phyloP scores from a whole-genome alignment of 163 green algal genomes.

The Smithsoniella earleae region DNA sequence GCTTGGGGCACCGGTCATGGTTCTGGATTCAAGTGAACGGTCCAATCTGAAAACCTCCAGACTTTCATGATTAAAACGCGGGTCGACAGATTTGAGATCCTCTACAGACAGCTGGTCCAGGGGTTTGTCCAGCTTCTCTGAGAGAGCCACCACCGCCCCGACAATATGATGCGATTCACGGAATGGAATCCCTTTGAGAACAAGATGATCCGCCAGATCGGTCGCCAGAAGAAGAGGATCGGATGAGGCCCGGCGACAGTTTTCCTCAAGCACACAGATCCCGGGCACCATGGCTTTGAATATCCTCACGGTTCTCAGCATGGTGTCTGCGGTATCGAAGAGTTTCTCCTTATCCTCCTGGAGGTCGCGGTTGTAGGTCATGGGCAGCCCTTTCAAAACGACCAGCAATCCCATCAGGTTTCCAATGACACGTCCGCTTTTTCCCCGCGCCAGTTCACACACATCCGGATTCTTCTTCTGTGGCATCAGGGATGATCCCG shows the following conservation, averaged over 20 bases:
- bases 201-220: conserved; percentile 92
- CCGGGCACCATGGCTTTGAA: conserved; percentile 57
- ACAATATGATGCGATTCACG: too few relatives aligned
- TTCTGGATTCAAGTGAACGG: too few relatives aligned
- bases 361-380: conserved; percentile 99
- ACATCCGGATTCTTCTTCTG: conserved; percentile 99
- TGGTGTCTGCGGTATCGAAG: conserved; percentile 91
- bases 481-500: conserved; percentile 90
- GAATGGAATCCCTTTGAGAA: too few relatives aligned
- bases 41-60: too few relatives aligned
- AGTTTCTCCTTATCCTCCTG: conserved; percentile 93
- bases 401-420: conserved; percentile 81
- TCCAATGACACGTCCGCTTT: conserved; percentile 47
- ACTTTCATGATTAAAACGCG: too few relatives aligned
- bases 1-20: too few relatives aligned
- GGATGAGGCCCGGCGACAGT: conserved; percentile 74
- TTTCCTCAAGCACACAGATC: conserved; percentile 33
- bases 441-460: conserved; percentile 89
- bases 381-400: conserved; percentile 88
- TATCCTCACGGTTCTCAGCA: conserved; percentile 82
- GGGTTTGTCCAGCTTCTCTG: too few relatives aligned
- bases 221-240: conserved; percentile 88
- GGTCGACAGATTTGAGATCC: too few relatives aligned
- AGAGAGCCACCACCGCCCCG: too few relatives aligned
- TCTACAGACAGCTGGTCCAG: too few relatives aligned